Conservation (phyloP, 2,329 filamentous ascomycete genomes). For the Pyrenophora seminiperda region DNA sequence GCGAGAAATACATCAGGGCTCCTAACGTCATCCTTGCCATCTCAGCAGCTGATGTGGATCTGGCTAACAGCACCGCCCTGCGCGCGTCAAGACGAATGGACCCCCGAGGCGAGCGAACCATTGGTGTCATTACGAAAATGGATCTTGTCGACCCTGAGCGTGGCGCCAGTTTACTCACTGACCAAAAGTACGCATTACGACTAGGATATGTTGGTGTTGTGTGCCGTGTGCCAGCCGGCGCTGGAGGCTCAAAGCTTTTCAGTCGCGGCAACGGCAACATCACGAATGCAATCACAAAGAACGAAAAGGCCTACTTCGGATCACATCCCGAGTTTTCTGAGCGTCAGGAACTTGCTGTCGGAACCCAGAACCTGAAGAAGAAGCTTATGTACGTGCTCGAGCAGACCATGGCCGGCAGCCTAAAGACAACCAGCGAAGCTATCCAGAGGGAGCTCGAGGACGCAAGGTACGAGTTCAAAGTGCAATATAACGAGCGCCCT, state of each 20-base stretch:
- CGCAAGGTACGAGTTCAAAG: slow-evolving; percentile 97
- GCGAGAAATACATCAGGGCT: slow-evolving; percentile 96
- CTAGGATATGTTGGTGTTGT: slow-evolving; percentile 96
- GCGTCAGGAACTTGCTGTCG: slow-evolving; percentile 73
- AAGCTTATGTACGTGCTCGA: slow-evolving; percentile 97
- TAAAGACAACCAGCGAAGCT: slow-evolving; percentile 86
- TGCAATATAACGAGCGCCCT: slow-evolving; percentile 97
- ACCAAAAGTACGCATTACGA: slow-evolving; percentile 92
- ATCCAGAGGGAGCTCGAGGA: slow-evolving; percentile 96
- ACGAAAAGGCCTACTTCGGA: slow-evolving; percentile 86
- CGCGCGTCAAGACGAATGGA: slow-evolving; percentile 90
- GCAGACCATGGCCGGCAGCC: slow-evolving; percentile 92
- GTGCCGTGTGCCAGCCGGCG: slow-evolving; percentile 72
- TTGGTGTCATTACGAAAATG: slow-evolving; percentile 99
- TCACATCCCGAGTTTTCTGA: slow-evolving; percentile 83
- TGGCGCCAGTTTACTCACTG: slow-evolving; percentile 77
- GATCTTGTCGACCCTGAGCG: slow-evolving; percentile 86
- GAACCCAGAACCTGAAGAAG: slow-evolving; percentile 84
- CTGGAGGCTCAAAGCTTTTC: slow-evolving; percentile 71
- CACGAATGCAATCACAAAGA: slow-evolving; percentile 78
- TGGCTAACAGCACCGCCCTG: slow-evolving; percentile 93
- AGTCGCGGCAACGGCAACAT: slow-evolving; percentile 82
- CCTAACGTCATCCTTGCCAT: slow-evolving; percentile 97
- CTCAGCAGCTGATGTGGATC: slow-evolving; percentile 94
- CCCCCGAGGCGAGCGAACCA: slow-evolving; percentile 91